A percentile compares a stretch with the other conserved stretches of the same genome.
phyloP scores from a whole-genome alignment of 148 eudicot species.

The Spergularia marina region DNA sequence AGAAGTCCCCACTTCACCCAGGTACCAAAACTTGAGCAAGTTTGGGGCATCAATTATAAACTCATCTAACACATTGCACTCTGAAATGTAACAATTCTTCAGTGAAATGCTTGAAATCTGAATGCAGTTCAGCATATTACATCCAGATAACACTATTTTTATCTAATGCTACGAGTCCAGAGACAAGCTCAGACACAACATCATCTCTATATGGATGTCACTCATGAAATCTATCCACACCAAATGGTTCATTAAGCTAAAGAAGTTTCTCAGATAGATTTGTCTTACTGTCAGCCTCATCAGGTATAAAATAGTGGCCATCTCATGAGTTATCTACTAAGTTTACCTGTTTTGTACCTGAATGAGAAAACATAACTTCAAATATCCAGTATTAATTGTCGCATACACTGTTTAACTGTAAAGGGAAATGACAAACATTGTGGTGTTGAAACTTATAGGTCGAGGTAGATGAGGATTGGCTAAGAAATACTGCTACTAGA shows the following conservation, averaged over 20 bases:
- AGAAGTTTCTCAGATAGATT: slow-evolving; percentile 3
- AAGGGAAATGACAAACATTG: too few species aligned
- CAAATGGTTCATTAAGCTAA: slow-evolving; percentile 5
- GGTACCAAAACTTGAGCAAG: slow-evolving; percentile 2
- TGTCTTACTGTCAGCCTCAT: not conserved
- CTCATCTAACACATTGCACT: not conserved
- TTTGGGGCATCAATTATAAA: slow-evolving; percentile 6
- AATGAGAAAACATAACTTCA: too few species aligned
- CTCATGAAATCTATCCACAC: too few species aligned
- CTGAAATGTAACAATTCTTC: not conserved
- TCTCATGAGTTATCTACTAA: too few species aligned
- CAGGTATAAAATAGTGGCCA: not conserved
- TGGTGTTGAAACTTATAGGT: not conserved
- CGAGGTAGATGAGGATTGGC: not conserved
- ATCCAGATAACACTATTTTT: not conserved
- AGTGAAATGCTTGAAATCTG: slow-evolving; percentile 11
- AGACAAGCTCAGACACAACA: not conserved
- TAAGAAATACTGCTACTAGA: not conserved
- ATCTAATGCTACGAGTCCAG: slow-evolving; percentile 6
- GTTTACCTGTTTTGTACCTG: too few species aligned
- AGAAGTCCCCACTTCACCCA: not conserved
- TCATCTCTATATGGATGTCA: not conserved
- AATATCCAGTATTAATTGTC: too few species aligned
- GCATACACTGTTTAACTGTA: too few species aligned
- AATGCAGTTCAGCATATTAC: not conserved